Conservation (phyloP, 2,329 filamentous ascomycete genomes). For the Penicillium crustosum region DNA sequence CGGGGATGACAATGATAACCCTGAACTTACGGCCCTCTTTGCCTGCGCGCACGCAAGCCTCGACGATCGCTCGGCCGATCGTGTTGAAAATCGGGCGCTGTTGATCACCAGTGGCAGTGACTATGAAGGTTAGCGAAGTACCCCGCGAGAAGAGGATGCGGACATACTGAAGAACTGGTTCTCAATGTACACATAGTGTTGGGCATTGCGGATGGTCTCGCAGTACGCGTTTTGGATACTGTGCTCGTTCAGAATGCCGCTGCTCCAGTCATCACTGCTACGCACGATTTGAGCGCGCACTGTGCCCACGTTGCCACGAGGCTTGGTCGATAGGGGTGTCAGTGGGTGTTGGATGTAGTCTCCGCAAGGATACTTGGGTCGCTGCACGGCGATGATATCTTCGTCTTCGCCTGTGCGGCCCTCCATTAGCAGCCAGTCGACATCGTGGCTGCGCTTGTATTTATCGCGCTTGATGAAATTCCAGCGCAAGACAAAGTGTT, state of each 20-base stretch:
- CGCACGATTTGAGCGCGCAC: slow-evolving; percentile 83
- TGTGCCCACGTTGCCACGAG: slow-evolving; percentile 65
- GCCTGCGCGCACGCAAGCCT: slow-evolving; percentile 77
- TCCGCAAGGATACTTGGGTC: slow-evolving; percentile 84
- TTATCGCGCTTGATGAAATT: slow-evolving; percentile 97
- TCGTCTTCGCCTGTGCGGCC: slow-evolving; percentile 76
- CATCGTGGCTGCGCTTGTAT: slow-evolving; percentile 83
- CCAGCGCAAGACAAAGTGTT: slow-evolving; percentile 93
- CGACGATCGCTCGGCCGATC: slow-evolving; percentile 84
- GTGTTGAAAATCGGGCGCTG: slow-evolving; percentile 84
- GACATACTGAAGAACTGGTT: slow-evolving; percentile 88
- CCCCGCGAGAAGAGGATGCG: background rate
- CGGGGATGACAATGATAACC: slow-evolving; percentile 85
- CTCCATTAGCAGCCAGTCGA: slow-evolving; percentile 80
- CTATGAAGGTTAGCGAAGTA: slow-evolving; percentile 33
- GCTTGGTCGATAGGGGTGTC: slow-evolving; percentile 66
- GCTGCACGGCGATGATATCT: slow-evolving; percentile 82
- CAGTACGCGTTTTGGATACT: slow-evolving; percentile 85
- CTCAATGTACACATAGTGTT: slow-evolving; percentile 96
- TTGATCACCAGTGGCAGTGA: slow-evolving; percentile 86
- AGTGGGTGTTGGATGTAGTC: slow-evolving; percentile 81
- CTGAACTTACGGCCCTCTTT: slow-evolving; percentile 85
- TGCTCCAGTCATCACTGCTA: slow-evolving; percentile 90
- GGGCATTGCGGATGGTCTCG: slow-evolving; percentile 79
- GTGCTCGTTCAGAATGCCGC: slow-evolving; percentile 78